Evolutionary conservation across 495 filamentous ascomycete species (phyloP).

Genomic region (Trichoderma erinaceum): DNA sequence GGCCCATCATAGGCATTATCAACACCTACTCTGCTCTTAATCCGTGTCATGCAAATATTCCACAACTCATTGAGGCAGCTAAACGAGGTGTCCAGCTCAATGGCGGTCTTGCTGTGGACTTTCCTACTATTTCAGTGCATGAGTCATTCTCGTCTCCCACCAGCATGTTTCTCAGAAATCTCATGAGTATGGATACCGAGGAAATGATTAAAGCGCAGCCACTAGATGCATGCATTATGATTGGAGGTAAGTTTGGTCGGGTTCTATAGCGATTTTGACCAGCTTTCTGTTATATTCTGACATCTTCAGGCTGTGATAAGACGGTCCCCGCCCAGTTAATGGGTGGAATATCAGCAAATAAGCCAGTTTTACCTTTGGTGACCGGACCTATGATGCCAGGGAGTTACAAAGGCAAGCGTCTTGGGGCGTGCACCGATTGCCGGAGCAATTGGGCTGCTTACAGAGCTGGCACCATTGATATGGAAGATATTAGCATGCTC

Average conservation of each 20-base stretch:
- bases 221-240: conserved; percentile 56
- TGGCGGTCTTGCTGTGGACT: conserved; percentile 58
- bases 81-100: conserved; percentile 56
- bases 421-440: conserved; percentile 66
- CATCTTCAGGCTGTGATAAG: conserved; percentile 50
- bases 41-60: conserved; percentile 61
- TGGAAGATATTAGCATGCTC: conserved; percentile 59
- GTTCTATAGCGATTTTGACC: not conserved
- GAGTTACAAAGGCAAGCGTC: conserved; percentile 48
- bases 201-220: conserved; percentile 64
- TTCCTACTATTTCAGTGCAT: conserved; percentile 60
- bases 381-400: conserved; percentile 66
- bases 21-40: conserved; percentile 63
- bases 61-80: conserved; percentile 61
- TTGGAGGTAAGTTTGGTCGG: conserved; percentile 37
- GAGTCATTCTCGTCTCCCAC: conserved; percentile 59
- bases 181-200: conserved; percentile 70
- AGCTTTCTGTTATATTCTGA: not conserved
- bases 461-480: conserved; percentile 52
- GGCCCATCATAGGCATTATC: conserved; percentile 60
- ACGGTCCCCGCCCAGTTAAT: conserved; percentile 64
- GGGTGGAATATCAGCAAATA: conserved; percentile 65
- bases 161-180: conserved; percentile 62
- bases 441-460: conserved; percentile 62
- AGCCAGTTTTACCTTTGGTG: conserved; percentile 55